These are phyloP conservation scores for Colletotrichum sp. DNA, from an alignment of 2,329 filamentous ascomycete species.

Conservation along the genomic window DNA sequence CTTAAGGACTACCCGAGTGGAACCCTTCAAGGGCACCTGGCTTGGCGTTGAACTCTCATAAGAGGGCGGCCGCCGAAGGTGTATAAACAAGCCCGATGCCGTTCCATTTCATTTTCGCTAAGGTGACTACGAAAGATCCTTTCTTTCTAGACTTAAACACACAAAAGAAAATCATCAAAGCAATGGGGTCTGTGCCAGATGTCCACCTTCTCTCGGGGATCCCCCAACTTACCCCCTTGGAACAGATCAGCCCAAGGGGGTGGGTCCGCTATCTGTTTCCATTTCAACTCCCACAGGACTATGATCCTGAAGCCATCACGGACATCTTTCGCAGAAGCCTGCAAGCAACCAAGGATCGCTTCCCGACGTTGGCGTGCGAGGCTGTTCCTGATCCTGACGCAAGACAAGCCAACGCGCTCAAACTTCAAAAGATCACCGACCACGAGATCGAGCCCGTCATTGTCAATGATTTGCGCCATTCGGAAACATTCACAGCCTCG, in stretches of 20 bases:
- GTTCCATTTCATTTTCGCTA: not conserved
- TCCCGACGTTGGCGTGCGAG: not conserved
- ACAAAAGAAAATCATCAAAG: not conserved
- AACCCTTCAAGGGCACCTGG: not conserved
- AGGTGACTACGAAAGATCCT: not conserved
- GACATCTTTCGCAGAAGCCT: not conserved
- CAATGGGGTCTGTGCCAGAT: not conserved
- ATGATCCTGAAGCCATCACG: not conserved
- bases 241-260: not conserved
- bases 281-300: not conserved
- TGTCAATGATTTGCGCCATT: conserved; percentile 29
- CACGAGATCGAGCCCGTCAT: conserved; percentile 27
- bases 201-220: not conserved
- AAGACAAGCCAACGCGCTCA: conserved; percentile 35
- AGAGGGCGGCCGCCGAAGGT: not conserved
- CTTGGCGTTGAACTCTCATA: not conserved
- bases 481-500: conserved; percentile 25
- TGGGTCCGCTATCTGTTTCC: not conserved
- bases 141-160: not conserved
- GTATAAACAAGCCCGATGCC: not conserved
- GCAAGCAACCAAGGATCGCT: not conserved
- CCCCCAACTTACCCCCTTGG: not conserved
- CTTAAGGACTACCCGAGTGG: not conserved
- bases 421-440: conserved; percentile 29
- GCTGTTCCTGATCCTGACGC: not conserved